These are phyloP conservation scores for Tubosaeta brunneosetosa DNA, from an alignment of 768 basidiomycete genomes.

Conservation along the genomic window DNA sequence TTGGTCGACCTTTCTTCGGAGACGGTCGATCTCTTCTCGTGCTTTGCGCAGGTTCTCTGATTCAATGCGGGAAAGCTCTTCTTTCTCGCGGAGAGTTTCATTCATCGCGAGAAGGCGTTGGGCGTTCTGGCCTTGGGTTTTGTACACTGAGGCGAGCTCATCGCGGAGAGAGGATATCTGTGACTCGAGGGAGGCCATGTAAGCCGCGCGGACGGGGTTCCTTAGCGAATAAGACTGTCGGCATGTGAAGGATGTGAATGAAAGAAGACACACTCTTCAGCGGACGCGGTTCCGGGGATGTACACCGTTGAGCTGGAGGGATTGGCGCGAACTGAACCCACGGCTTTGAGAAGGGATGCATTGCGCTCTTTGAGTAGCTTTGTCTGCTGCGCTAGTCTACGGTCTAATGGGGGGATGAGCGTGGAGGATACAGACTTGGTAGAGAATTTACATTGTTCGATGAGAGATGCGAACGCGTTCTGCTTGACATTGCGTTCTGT, in stretches of 20 bases:
- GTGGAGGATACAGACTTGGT: neutral
- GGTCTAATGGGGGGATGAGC: conserved; percentile 50
- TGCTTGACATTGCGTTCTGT: conserved; percentile 80
- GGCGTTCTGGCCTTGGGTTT: conserved; percentile 93
- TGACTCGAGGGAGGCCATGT: conserved; percentile 87
- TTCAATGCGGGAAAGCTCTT: conserved; percentile 79
- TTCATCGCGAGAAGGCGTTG: conserved; percentile 91
- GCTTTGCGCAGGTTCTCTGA: conserved; percentile 74
- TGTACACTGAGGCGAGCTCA: conserved; percentile 92
- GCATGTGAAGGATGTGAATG: neutral
- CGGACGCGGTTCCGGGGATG: conserved; percentile 46
- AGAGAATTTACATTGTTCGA: conserved; percentile 78
- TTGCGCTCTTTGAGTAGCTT: conserved; percentile 91
- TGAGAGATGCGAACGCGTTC: conserved; percentile 74
- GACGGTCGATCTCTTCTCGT: conserved; percentile 65
- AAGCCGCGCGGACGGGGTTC: conserved; percentile 82
- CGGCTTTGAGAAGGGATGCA: conserved; percentile 79
- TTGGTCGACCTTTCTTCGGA: conserved; percentile 76
- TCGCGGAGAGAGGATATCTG: conserved; percentile 90
- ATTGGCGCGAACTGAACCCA: conserved; percentile 63
- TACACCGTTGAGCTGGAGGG: conserved; percentile 60
- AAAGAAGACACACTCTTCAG: conserved; percentile 60
- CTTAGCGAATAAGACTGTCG: conserved; percentile 33
- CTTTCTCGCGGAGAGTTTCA: conserved; percentile 90
- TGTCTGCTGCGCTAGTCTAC: conserved; percentile 87